Base-by-base conservation (phyloP, 495 filamentous ascomycete genomes). In the Bryoglossum gracile region DNA sequence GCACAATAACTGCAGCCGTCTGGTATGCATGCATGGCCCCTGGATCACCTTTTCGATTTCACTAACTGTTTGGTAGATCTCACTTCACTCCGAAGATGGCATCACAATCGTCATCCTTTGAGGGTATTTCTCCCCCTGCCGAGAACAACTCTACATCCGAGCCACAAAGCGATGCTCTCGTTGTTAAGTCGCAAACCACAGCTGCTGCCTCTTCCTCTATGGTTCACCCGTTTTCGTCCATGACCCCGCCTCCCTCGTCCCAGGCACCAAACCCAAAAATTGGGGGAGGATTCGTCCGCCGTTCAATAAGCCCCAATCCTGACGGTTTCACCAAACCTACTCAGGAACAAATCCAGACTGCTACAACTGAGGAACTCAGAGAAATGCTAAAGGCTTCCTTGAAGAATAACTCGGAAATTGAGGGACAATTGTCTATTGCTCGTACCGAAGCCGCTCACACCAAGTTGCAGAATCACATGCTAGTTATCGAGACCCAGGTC, bases 371-470 rank as follows among this genome's bases (percentile, higher is more conserved):
- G 1, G 76, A 82, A 51, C 72, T 87, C 40, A 76, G 80, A 6
- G 57, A 56, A 42, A 71, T 76, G 68, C 54, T 77, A n/a, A 65
- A 73, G 43, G 65, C 65, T 3, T 68, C 68, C 23, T 55, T 75
- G n/a, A 69, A 75, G 3, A 75, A 81, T 45, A 72, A 83, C 40
- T 68, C 71, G 28, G 70, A 66, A 24, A 77, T 91, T 42, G 74
- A 78, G 28, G 66, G 70, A 24, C 74, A 77, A 18, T 62, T 82
- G 1, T 62, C 75, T 39, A 81, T 86, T 51, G 74, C 80, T 44
- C 86, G 88, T 40, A 86, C 87, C 73, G 83, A 85, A 37, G 83
- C 86, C 1, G 82, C 94, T 19, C 92, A 98, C 61, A 84, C 94
- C 70, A 94, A 92, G 59, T 68, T 98, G 39, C 91, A 96, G 62